These are phyloP conservation scores for Leavenworthia alabamica DNA, from an alignment of 345 rosid genomes.

Conservation along the genomic window DNA sequence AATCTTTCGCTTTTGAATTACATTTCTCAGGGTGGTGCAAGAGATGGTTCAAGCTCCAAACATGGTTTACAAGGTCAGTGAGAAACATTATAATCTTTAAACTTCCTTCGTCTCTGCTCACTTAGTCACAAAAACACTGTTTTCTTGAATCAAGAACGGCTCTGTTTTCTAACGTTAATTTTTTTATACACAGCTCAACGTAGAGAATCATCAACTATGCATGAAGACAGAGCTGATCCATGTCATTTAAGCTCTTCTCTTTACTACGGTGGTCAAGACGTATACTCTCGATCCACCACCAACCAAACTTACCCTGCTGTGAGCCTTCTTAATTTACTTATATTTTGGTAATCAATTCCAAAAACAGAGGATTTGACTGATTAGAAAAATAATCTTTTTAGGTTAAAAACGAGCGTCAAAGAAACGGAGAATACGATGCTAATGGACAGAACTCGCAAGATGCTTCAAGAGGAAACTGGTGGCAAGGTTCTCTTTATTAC, in stretches of 20 bases:
- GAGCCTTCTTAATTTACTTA: constrained; percentile 28
- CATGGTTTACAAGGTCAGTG: constrained; percentile 49
- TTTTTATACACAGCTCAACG: constrained; percentile 30
- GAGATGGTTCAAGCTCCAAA: constrained; percentile 41
- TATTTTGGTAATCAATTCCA: neutral
- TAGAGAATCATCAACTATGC: constrained; percentile 30
- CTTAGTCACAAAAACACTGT: constrained; percentile 8
- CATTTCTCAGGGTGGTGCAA: constrained; percentile 43
- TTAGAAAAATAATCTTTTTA: neutral
- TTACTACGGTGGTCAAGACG: constrained; percentile 90
- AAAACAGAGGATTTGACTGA: neutral
- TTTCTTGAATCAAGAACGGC: constrained; percentile 8
- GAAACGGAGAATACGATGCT: constrained; percentile 46
- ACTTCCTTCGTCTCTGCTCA: neutral
- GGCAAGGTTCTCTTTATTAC: constrained; percentile 98
- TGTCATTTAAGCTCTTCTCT: constrained; percentile 89
- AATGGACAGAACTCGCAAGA: constrained; percentile 46
- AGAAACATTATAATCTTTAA: neutral
- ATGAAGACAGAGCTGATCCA: constrained; percentile 30
- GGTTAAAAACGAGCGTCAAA: constrained; percentile 48
- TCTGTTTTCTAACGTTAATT: neutral
- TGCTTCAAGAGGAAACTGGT: constrained; percentile 97
- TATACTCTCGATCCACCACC: constrained; percentile 45
- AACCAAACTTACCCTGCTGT: constrained; percentile 50
- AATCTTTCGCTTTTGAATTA: neutral